Percentiles rank a stretch among this genome's conserved stretches.
Evolutionary conservation across 345 rosid genomes (phyloP).

Genomic region (Rhodamnia argentea): DNA sequence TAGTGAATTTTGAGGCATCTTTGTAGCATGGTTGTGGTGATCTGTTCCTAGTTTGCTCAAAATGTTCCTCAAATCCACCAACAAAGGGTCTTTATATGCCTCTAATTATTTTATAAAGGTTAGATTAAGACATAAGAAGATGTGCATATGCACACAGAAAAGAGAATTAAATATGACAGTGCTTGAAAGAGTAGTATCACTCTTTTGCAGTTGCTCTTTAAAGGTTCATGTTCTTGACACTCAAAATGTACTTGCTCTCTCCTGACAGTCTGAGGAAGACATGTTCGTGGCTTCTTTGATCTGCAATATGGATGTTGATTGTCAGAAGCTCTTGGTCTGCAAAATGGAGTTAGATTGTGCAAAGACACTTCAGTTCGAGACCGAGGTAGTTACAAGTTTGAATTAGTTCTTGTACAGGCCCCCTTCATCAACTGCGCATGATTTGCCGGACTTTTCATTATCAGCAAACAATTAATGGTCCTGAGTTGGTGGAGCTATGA

Average conservation of each 20-base stretch:
- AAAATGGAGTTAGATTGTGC: conserved; percentile 81
- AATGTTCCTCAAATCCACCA: not conserved
- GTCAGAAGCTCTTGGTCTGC: conserved; percentile 83
- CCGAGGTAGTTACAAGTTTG: conserved; percentile 45
- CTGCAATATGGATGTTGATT: conserved; percentile 70
- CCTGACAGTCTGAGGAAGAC: conserved; percentile 60
- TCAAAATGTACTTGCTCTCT: not conserved
- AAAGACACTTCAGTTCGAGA: conserved; percentile 79
- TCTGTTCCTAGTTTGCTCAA: not conserved
- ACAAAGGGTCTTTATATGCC: not conserved
- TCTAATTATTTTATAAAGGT: not conserved
- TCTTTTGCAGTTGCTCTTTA: not conserved
- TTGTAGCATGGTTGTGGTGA: not conserved
- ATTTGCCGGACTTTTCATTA: not conserved
- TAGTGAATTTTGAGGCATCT: not conserved
- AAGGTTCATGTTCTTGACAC: not conserved
- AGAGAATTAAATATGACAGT: not conserved
- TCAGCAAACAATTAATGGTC: not conserved
- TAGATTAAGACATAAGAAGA: not conserved
- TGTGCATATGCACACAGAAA: not conserved
- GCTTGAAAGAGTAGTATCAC: not conserved
- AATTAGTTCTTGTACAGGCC: not conserved
- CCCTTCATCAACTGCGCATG: not conserved
- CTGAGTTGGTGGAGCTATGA: not conserved
- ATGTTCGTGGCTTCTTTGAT: conserved; percentile 85